Percentiles rank a stretch among this genome's conserved stretches.
Conservation (phyloP, 495 filamentous ascomycete species). For the Podospora pseudocomata region DNA sequence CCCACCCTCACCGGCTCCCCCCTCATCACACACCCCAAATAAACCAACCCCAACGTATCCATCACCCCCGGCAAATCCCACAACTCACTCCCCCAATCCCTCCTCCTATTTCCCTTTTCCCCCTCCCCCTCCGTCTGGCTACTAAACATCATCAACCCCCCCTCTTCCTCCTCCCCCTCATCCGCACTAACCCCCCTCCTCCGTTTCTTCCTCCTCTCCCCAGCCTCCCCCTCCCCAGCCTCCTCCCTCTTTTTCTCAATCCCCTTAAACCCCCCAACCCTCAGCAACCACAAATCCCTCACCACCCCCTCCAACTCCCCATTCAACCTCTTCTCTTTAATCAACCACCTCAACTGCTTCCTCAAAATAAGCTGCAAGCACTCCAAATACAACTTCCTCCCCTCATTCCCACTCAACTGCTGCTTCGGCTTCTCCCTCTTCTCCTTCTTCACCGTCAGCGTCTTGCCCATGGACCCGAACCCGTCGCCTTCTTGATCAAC, state of each 20-base stretch:
- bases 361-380: constrained; percentile 72
- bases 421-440: constrained; percentile 54
- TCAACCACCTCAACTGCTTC: constrained; percentile 42
- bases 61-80: constrained; percentile 41
- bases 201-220: constrained; percentile 4
- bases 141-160: constrained; percentile 35
- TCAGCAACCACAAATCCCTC: constrained; percentile 50
- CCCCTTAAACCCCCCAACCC: constrained; percentile 39
- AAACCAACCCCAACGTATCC: constrained; percentile 45
- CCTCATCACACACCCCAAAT: constrained; percentile 43
- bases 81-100: constrained; percentile 26
- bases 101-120: constrained; percentile 14
- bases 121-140: constrained; percentile 29
- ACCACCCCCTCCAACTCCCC: constrained; percentile 48
- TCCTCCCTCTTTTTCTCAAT: constrained; percentile 19
- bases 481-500: constrained; percentile 65
- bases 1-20: constrained; percentile 43
- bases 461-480: constrained; percentile 60
- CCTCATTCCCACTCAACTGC: constrained; percentile 60
- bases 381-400: constrained; percentile 74
- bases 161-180: constrained; percentile 10
- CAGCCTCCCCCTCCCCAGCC: constrained; percentile 4
- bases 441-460: constrained; percentile 42
- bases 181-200: constrained; percentile 8
- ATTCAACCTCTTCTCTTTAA: constrained; percentile 38